Evolutionary conservation across 1,139 yeast genomes (phyloP).

Genomic region (Taiozyma sp.): DNA sequence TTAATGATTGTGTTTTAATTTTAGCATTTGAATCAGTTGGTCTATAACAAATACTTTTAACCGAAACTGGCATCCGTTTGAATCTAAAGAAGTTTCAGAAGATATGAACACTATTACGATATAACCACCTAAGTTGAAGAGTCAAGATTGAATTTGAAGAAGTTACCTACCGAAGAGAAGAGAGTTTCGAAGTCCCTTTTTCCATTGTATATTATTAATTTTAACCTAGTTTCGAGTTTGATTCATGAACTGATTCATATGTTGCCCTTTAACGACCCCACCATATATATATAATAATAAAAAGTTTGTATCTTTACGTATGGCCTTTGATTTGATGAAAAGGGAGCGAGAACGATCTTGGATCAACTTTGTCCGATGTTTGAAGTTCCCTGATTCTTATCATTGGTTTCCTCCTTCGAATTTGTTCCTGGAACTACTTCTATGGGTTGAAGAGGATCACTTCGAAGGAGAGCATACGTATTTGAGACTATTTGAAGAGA

Average conservation of each 20-base stretch:
- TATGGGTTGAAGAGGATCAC: background rate
- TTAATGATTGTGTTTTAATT: background rate
- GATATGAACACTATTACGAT: background rate
- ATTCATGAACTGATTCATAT: background rate
- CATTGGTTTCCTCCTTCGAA: background rate
- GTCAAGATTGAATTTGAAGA: background rate
- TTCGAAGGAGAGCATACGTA: background rate
- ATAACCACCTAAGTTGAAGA: background rate
- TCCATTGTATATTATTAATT: background rate
- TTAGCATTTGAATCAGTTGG: background rate
- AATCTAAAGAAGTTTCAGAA: background rate
- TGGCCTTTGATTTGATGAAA: background rate
- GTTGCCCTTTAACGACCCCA: background rate
- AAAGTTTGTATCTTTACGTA: background rate
- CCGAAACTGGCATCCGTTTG: background rate
- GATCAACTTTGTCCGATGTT: background rate
- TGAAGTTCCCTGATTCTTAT: background rate
- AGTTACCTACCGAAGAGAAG: background rate
- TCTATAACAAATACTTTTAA: background rate
- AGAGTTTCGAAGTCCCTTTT: background rate
- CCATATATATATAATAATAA: background rate
- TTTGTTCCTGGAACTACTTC: background rate
- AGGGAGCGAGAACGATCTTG: background rate
- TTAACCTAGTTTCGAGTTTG: background rate
- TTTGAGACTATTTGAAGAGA: background rate